Percentiles rank a stretch among this genome's conserved stretches.
phyloP scores from a whole-genome alignment of 169 alveolate species.

The Plasmodium knowlesi region DNA sequence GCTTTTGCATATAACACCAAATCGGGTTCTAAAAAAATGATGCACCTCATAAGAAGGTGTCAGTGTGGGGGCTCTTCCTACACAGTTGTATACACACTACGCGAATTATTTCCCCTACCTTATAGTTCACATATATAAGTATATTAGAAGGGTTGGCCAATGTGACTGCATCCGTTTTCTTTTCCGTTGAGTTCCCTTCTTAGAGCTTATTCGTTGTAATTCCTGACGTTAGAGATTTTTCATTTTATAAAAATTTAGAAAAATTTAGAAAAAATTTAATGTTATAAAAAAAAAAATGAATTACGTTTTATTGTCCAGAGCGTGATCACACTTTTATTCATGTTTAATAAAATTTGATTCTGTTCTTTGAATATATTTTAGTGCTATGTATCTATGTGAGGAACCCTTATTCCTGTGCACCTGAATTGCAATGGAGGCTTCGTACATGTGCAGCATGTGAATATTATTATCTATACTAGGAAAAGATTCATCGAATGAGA shows the following conservation, averaged over 20 bases:
- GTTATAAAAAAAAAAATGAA: not conserved
- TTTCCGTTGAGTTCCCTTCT: not conserved
- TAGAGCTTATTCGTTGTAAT: not conserved
- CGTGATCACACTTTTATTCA: not conserved
- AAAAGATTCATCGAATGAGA: not conserved
- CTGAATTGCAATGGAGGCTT: not conserved
- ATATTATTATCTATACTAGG: not conserved
- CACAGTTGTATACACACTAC: not conserved
- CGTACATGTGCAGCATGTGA: not conserved
- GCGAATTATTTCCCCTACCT: not conserved
- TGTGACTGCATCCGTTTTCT: not conserved
- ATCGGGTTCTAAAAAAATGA: not conserved
- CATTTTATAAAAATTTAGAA: not conserved
- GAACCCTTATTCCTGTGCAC: not conserved
- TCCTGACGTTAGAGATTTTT: not conserved
- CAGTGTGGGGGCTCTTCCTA: not conserved
- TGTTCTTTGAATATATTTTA: not conserved
- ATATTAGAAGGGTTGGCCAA: not conserved
- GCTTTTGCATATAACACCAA: not conserved
- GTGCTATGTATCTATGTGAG: not conserved
- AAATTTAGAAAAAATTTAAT: not conserved
- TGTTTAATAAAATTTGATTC: not conserved
- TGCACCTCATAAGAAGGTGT: not conserved
- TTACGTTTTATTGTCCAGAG: not conserved
- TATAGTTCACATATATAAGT: not conserved